Evolutionary conservation across 176 grass and related monocot species (phyloP).

Genomic region (Phoenix roebelenii): DNA sequence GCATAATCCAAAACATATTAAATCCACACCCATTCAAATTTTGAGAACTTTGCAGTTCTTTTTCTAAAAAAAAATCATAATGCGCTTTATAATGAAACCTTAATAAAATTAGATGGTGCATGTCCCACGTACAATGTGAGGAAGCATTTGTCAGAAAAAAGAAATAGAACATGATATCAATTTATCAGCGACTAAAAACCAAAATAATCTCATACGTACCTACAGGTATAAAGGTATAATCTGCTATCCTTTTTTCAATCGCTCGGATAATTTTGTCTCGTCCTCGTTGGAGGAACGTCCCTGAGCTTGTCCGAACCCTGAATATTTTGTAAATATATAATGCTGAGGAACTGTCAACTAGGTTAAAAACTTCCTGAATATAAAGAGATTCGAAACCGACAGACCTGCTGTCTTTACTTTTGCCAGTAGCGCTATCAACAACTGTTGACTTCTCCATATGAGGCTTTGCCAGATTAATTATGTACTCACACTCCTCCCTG

Average conservation of each 20-base stretch:
- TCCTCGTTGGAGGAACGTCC: slow-evolving; percentile 72
- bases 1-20: too few relatives aligned
- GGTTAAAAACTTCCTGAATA: neutral
- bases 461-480: slow-evolving; percentile 75
- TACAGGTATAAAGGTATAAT: slow-evolving; percentile 82
- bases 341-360: too few relatives aligned
- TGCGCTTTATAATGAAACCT: too few relatives aligned
- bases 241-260: slow-evolving; percentile 91
- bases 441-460: slow-evolving; percentile 88
- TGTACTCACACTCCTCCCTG: slow-evolving; percentile 84
- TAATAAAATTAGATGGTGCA: too few relatives aligned
- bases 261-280: slow-evolving; percentile 68
- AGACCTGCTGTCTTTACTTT: slow-evolving; percentile 87
- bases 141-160: too few relatives aligned
- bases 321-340: slow-evolving; percentile 2
- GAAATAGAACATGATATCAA: too few relatives aligned
- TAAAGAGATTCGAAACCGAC: neutral
- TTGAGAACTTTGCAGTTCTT: too few relatives aligned
- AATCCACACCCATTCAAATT: too few relatives aligned
- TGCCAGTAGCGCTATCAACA: slow-evolving; percentile 69
- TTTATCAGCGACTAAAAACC: too few relatives aligned
- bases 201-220: slow-evolving; percentile 20
- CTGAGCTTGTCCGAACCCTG: slow-evolving; percentile 90
- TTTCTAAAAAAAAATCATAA: too few relatives aligned
- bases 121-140: too few relatives aligned